A percentile compares a stretch with the other conserved stretches of the same genome.
These are phyloP conservation scores for Trypanosoma avium DNA, from an alignment of 208 protist genomes.

Conservation along the genomic window DNA sequence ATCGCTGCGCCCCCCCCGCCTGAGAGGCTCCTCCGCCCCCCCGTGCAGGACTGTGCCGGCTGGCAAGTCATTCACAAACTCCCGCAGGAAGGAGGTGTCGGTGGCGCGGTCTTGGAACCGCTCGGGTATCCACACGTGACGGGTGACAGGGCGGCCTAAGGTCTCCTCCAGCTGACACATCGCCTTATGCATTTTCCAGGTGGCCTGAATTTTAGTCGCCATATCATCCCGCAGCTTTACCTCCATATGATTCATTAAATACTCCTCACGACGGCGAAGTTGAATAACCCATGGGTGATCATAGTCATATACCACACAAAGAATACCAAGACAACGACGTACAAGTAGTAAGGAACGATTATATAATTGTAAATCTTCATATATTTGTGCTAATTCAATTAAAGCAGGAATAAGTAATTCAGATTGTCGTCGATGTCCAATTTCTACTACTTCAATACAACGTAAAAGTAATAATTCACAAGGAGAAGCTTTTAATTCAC, in stretches of 20 bases:
- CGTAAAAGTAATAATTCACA: constrained; percentile 84
- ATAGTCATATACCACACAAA: constrained; percentile 86
- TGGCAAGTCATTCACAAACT: constrained; percentile 44
- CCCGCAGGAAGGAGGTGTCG: constrained; percentile 53
- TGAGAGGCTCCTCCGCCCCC: background rate
- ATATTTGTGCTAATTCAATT: constrained; percentile 78
- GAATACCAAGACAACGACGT: constrained; percentile 78
- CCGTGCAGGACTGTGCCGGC: constrained; percentile 27
- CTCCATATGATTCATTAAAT: constrained; percentile 43
- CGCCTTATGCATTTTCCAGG: constrained; percentile 75
- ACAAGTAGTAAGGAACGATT: constrained; percentile 77
- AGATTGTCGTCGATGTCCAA: constrained; percentile 78
- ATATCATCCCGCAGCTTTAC: constrained; percentile 43
- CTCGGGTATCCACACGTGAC: constrained; percentile 59
- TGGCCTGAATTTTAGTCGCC: constrained; percentile 84
- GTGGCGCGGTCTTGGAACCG: constrained; percentile 35
- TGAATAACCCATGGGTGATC: constrained; percentile 83
- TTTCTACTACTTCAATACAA: constrained; percentile 84
- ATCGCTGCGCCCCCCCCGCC: background rate
- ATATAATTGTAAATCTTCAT: constrained; percentile 79
- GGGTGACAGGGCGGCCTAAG: constrained; percentile 61
- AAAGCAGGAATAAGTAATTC: constrained; percentile 79
- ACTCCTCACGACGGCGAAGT: constrained; percentile 55
- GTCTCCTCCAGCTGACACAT: constrained; percentile 62
- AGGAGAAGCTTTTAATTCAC: constrained; percentile 73